A percentile compares a stretch with the other conserved stretches of the same genome.
Evolutionary conservation across 177 flowering plant species (phyloP).

Genomic region (Vitis hybrid): DNA sequence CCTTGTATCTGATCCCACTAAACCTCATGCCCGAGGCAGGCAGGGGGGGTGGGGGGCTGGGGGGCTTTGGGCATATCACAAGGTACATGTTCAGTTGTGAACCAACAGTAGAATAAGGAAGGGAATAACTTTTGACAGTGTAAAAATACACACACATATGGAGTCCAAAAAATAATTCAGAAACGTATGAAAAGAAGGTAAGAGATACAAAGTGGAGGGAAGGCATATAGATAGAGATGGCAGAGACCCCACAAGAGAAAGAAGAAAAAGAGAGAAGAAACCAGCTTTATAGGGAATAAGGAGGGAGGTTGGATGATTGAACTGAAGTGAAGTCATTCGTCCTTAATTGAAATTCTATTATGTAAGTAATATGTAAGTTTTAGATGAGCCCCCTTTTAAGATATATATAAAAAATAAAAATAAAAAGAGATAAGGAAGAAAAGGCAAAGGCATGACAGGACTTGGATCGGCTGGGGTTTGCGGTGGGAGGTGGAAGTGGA

Average conservation of each 20-base stretch:
- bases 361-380: background rate
- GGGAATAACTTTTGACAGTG: slow-evolving; percentile 14
- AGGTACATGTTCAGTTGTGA: slow-evolving; percentile 8
- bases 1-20: background rate
- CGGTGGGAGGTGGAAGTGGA: slow-evolving; percentile 31
- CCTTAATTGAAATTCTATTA: slow-evolving; percentile 1
- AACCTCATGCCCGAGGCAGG: slow-evolving; percentile 10
- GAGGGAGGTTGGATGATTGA: slow-evolving; percentile 29
- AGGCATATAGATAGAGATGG: slow-evolving; percentile 8
- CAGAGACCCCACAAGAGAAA: slow-evolving; percentile 23
- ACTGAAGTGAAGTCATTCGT: slow-evolving; percentile 21
- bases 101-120: background rate
- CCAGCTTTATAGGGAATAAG: slow-evolving; percentile 43
- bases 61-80: slow-evolving; percentile 10
- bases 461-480: slow-evolving; percentile 26
- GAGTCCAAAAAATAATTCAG: slow-evolving; percentile 11
- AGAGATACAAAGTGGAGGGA: slow-evolving; percentile 34
- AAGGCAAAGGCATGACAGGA: slow-evolving; percentile 23
- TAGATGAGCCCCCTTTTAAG: background rate
- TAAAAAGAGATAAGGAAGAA: slow-evolving; percentile 1
- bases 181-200: slow-evolving; percentile 9
- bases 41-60: no score
- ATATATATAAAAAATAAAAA: background rate
- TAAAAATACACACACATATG: background rate
- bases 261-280: slow-evolving; percentile 8